Percentiles rank a stretch among this genome's conserved stretches.
Conservation (phyloP, 129 eudicot genomes). For the Tagetes erecta region DNA sequence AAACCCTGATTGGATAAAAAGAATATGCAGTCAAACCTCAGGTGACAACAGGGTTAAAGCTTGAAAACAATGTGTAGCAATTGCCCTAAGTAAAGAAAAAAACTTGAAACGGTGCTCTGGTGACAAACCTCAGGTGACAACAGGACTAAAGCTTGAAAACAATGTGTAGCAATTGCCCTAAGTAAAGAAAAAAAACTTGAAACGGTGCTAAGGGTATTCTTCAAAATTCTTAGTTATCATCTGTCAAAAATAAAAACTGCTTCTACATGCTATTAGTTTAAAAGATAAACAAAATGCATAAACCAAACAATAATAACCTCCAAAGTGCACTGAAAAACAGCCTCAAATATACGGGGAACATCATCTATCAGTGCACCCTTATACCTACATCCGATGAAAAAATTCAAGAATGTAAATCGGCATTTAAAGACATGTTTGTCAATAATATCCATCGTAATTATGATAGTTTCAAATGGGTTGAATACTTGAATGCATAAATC, state of each 20-base stretch:
- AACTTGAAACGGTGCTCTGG: conserved; percentile 91
- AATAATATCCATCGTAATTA: too few species aligned
- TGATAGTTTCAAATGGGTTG: too few species aligned
- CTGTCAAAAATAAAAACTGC: conserved; percentile 37
- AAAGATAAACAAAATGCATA: not conserved
- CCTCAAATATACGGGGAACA: conserved; percentile 95
- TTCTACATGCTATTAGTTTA: too few species aligned
- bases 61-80: conserved; percentile 45
- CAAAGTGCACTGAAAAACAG: conserved; percentile 90
- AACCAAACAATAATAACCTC: conserved; percentile 54
- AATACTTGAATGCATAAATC: too few species aligned
- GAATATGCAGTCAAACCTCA: not conserved
- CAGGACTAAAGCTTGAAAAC: conserved; percentile 85
- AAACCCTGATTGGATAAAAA: not conserved
- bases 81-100: conserved; percentile 89
- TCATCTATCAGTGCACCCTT: conserved; percentile 92
- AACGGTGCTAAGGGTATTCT: conserved; percentile 98
- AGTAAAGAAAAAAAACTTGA: conserved; percentile 93
- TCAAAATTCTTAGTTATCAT: conserved; percentile 98
- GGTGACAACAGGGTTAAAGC: too few species aligned
- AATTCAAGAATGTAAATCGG: too few species aligned
- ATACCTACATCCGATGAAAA: conserved; percentile 38
- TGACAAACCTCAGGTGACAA: conserved; percentile 80
- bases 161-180: conserved; percentile 87
- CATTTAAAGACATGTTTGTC: too few species aligned